A percentile compares a stretch with the other conserved stretches of the same genome.
Evolutionary conservation across 805 yeast genomes (phyloP).

Genomic region (Wilhelminamyces savonicus): DNA sequence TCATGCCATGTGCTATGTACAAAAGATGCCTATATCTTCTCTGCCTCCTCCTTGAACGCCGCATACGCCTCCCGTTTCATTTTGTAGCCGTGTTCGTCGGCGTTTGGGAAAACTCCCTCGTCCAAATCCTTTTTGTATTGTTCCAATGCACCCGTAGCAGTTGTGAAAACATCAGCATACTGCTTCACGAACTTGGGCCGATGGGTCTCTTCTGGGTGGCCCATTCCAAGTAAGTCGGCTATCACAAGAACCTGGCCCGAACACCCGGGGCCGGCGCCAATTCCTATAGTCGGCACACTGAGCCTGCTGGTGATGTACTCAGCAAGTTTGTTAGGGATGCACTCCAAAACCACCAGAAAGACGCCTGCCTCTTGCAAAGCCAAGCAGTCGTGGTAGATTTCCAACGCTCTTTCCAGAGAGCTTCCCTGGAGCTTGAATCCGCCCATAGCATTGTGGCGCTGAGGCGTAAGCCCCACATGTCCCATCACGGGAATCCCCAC

Average conservation of each 20-base stretch:
- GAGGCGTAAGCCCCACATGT: slow-evolving; percentile 92
- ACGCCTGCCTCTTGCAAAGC: slow-evolving; percentile 72
- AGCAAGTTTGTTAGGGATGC: slow-evolving; percentile 75
- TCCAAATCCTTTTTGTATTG: slow-evolving; percentile 59
- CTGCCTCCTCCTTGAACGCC: slow-evolving; percentile 12
- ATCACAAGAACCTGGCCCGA: slow-evolving; percentile 90
- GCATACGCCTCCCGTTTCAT: slow-evolving; percentile 57
- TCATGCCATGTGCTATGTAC: too few species aligned
- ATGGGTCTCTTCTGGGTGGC: slow-evolving; percentile 35
- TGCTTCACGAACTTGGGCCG: slow-evolving; percentile 72
- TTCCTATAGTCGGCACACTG: slow-evolving; percentile 82
- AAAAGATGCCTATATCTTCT: too few species aligned
- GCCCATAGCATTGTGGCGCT: slow-evolving; percentile 67
- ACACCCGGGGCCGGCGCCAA: slow-evolving; percentile 84
- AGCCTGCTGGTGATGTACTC: slow-evolving; percentile 53
- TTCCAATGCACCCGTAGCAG: slow-evolving; percentile 46
- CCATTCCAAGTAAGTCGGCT: slow-evolving; percentile 78
- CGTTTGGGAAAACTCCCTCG: slow-evolving; percentile 50
- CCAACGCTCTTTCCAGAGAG: slow-evolving; percentile 44
- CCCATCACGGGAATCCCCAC: slow-evolving; percentile 88
- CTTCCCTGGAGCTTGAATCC: slow-evolving; percentile 89
- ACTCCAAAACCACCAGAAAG: slow-evolving; percentile 71
- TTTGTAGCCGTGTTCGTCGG: slow-evolving; percentile 55
- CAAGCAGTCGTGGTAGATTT: slow-evolving; percentile 60
- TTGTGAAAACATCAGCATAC: slow-evolving; percentile 47